Evolutionary conservation across 129 eudicot genomes (phyloP), one percentile per base, ranked within the genome.

Genomic region (Saussurea involucrata): DNA sequence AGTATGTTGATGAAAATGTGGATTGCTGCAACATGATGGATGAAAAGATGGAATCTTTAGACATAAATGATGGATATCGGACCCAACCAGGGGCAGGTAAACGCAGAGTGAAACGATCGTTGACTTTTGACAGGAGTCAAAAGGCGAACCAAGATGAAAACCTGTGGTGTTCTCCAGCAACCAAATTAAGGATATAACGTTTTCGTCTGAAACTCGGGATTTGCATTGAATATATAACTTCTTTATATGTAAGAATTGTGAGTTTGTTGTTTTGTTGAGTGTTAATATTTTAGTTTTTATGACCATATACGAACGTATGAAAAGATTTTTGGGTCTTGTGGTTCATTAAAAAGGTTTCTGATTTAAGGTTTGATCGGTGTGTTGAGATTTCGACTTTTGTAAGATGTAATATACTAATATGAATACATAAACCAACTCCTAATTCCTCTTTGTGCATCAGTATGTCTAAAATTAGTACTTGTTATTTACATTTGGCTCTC

Each of bases 1-100:
- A 80, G 40, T 71, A 49, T n/a, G 33, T 24, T 32, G 86, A 87
- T 71, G 89, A 87, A 66, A 87, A 89, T 82, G 37, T 27, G 7
- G 68, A 86, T 72, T n/a, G 81, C 61, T 63, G 17, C 60, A 90
- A 85, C 74, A 71, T 72, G 18, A 75, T 80, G 61, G 63, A 21
- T 18, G 66, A 11, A 69, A 68, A 84, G 74, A 65, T 79, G 10
- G 79, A 61, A 31, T 63, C 84, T 34, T 42, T 85, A 15, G 71
- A 61, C 60, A 37, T 80, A 58, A 73, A 81, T 42, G 64, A 77
- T 31, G 83, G 81, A 15, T 82, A 84, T 63, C 24, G 63, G 57
- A 82, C 85, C 73, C 89, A 87, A 40, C 85, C 89, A 2, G 73
- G 33, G 55, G 9, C 36, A 0, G 64, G 40, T 22, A 24, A 28